Base-by-base conservation (phyloP, 805 yeast species). In the Wickerhamiella lipophila region DNA sequence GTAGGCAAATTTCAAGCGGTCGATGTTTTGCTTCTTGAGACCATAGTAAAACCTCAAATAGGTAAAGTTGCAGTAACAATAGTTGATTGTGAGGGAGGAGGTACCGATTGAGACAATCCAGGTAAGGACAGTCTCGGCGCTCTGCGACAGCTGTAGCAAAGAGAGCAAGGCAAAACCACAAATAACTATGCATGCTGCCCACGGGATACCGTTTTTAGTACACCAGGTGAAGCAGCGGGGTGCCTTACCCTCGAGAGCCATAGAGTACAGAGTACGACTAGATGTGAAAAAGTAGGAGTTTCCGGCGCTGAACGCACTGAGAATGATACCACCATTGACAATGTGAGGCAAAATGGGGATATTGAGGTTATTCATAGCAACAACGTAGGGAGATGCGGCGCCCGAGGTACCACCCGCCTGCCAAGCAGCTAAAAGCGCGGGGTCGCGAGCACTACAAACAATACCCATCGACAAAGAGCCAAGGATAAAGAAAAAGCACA, bases 271-370 rank as follows among this genome's bases (percentile, higher is more conserved):
- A 0, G 83, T 70, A 55, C 81, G 69, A 6, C 86, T 75, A 0
- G 89, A 79, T 52, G 86, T 78, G 59, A 76, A 83, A 30, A 83
- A 75, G 61, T 78, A 81, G 1, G 89, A 81, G 62, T 84, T 84
- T 47, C 94, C 95, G 1, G 94, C 87, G 30, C 87, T 79, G 55
- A 84, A 80, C 0, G 88, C 82, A 1, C 92, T 75, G 4, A 84
- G 70, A 49, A 86, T 70, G 49, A 86, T 72, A 26, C 84, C 75
- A 1, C 77, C 94, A 64, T 87, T 87, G 50, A 87, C 86, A 52
- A 86, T 72, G 58, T 80, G 76, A 27, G 51, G 51, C 12, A 49
- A 29, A 3, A 43, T 42, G 18, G 76, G 34, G 48, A 86, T 81
- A 1, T 76, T 73, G 58, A 84, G 66, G 38, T 63, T 49, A 49